Evolutionary conservation across 768 basidiomycete species (phyloP).

Genomic region (Agaricus sinodeliciosus): DNA sequence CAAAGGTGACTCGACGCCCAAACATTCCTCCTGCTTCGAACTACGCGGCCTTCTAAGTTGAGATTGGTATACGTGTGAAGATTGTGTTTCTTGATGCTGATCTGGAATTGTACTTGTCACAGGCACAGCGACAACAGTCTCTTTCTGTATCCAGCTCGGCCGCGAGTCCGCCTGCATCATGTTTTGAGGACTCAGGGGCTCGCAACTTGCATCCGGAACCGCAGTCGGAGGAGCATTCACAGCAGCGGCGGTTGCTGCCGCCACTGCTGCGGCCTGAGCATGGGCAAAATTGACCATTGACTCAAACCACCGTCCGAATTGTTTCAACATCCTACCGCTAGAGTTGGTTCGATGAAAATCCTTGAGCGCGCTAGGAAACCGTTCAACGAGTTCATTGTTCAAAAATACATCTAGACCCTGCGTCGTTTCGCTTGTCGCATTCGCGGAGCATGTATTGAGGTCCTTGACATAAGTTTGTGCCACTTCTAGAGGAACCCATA

Average conservation of each 20-base stretch:
- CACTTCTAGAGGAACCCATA: conserved; percentile 61
- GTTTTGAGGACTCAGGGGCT: conserved; percentile 10
- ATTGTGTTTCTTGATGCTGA: not conserved
- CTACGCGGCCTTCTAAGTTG: conserved; percentile 5
- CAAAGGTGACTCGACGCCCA: conserved; percentile 42
- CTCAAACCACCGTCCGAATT: conserved; percentile 61
- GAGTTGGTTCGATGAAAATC: conserved; percentile 47
- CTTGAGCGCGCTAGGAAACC: conserved; percentile 56
- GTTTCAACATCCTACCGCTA: conserved; percentile 40
- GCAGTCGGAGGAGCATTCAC: conserved; percentile 15
- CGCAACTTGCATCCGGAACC: conserved; percentile 6
- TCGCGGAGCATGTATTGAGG: conserved; percentile 27
- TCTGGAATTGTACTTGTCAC: conserved; percentile 9
- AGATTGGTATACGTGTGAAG: not conserved
- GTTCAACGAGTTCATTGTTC: conserved; percentile 52
- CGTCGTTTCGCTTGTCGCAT: conserved; percentile 24
- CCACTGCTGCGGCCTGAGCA: conserved; percentile 14
- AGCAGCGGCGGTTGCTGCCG: not conserved
- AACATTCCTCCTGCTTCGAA: conserved; percentile 14
- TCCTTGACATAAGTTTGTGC: conserved; percentile 48
- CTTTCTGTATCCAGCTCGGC: conserved; percentile 13
- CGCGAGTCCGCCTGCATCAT: conserved; percentile 16
- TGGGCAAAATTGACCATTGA: conserved; percentile 37
- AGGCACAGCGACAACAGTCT: conserved; percentile 4
- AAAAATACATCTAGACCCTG: conserved; percentile 42